These are phyloP conservation scores for Acacia crassicarpa DNA, from an alignment of 306 rosid genomes.

Conservation along the genomic window DNA sequence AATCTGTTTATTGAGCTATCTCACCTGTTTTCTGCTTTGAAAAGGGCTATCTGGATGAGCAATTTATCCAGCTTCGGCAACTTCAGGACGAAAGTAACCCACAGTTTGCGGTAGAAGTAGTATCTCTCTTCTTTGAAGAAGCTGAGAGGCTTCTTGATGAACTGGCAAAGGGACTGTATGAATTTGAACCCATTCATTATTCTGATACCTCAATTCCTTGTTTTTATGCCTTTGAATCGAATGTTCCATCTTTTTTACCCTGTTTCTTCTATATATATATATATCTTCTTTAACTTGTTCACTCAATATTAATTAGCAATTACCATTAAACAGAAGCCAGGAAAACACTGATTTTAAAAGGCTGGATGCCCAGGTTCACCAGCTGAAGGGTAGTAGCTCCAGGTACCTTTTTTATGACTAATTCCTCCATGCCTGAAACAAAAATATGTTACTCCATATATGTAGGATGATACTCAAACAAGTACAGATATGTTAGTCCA, in stretches of 20 bases:
- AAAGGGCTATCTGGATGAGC: slow-evolving; percentile 77
- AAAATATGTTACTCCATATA: not conserved
- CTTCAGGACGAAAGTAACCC: slow-evolving; percentile 91
- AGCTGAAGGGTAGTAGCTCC: slow-evolving; percentile 94
- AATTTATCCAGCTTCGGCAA: slow-evolving; percentile 66
- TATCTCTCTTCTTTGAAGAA: slow-evolving; percentile 74
- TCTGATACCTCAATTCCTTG: not conserved
- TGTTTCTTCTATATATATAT: too few relatives aligned
- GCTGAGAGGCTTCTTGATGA: slow-evolving; percentile 71
- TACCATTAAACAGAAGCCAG: slow-evolving; percentile 46
- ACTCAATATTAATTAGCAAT: not conserved
- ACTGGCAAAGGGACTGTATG: slow-evolving; percentile 62
- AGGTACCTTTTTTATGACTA: slow-evolving; percentile 44
- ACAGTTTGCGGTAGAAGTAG: slow-evolving; percentile 78
- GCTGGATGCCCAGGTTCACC: slow-evolving; percentile 81
- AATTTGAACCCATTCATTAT: not conserved
- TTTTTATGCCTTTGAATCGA: not conserved
- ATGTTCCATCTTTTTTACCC: not conserved
- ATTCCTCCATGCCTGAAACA: not conserved
- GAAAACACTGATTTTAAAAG: slow-evolving; percentile 54
- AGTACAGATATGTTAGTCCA: not conserved
- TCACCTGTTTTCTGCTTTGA: not conserved
- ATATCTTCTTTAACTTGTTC: not conserved
- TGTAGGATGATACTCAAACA: not conserved
- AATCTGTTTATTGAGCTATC: not conserved